A percentile compares a stretch with the other conserved stretches of the same genome.
These are phyloP conservation scores for Candolleomyces eurysporus DNA, from an alignment of 768 basidiomycete species.

Conservation along the genomic window DNA sequence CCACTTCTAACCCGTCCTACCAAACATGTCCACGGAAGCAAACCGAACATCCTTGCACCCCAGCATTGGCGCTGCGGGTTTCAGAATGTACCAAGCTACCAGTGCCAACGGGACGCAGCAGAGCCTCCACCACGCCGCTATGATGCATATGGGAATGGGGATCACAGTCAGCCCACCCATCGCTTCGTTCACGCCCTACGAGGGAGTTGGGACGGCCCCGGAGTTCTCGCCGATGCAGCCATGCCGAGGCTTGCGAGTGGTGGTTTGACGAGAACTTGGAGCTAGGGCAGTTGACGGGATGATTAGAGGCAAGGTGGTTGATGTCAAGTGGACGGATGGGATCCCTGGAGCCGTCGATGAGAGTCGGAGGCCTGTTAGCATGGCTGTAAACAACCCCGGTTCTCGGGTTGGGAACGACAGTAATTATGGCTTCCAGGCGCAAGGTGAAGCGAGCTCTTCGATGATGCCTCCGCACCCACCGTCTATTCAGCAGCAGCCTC, in stretches of 20 bases:
- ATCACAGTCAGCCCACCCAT: conserved; percentile 6
- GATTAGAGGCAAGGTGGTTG: conserved; percentile 74
- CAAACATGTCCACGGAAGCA: conserved; percentile 30
- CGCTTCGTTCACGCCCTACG: conserved; percentile 10
- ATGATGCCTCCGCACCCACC: not conserved
- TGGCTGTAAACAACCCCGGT: not conserved
- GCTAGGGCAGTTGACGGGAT: conserved; percentile 82
- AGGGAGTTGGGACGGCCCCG: conserved; percentile 10
- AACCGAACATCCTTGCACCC: conserved; percentile 45
- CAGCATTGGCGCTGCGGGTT: conserved; percentile 57
- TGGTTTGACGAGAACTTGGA: conserved; percentile 71
- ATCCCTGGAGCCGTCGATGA: conserved; percentile 4
- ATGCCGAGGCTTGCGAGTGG: conserved; percentile 75
- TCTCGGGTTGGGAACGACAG: not conserved
- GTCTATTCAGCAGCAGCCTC: not conserved
- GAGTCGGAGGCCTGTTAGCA: not conserved
- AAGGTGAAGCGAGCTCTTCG: too few species aligned
- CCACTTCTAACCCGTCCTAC: conserved; percentile 82
- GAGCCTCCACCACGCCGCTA: conserved; percentile 6
- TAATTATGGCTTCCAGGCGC: not conserved
- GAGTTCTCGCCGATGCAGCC: conserved; percentile 74
- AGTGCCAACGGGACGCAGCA: conserved; percentile 30
- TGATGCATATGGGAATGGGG: not conserved
- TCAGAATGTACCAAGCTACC: conserved; percentile 54
- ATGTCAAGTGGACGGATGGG: conserved; percentile 70